Evolutionary conservation across 371 early-diverging fungal species (phyloP).

Genomic region (Nematocida minor): DNA sequence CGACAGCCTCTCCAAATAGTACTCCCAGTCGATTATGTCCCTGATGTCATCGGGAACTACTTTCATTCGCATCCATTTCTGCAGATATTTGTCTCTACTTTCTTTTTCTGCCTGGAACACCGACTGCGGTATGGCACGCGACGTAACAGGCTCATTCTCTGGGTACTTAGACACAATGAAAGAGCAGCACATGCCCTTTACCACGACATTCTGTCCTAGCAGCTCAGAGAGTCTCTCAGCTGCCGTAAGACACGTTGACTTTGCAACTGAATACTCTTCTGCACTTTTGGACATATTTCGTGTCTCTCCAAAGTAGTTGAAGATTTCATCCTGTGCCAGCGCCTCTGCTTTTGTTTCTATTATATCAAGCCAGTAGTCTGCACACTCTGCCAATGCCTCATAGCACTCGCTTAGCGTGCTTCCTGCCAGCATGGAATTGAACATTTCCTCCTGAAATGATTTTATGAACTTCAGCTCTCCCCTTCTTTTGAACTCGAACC

Average conservation of each 20-base stretch:
- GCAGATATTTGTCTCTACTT: slow-evolving; percentile 74
- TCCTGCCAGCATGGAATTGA: slow-evolving; percentile 82
- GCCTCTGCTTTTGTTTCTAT: slow-evolving; percentile 74
- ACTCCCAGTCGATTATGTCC: slow-evolving; percentile 91
- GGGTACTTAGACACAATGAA: slow-evolving; percentile 86
- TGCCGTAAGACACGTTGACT: slow-evolving; percentile 86
- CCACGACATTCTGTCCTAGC: slow-evolving; percentile 86
- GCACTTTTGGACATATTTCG: slow-evolving; percentile 87
- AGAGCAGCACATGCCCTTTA: slow-evolving; percentile 87
- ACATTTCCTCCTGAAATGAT: slow-evolving; percentile 87
- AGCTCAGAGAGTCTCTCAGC: slow-evolving; percentile 91
- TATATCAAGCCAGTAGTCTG: slow-evolving; percentile 89
- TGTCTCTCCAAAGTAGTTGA: slow-evolving; percentile 92
- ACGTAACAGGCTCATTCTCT: slow-evolving; percentile 76
- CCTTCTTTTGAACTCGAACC: slow-evolving; percentile 96
- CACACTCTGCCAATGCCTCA: slow-evolving; percentile 74
- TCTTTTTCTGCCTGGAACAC: slow-evolving; percentile 79
- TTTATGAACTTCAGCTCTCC: slow-evolving; percentile 97
- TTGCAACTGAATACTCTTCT: slow-evolving; percentile 80
- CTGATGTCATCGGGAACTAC: slow-evolving; percentile 72
- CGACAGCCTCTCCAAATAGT: slow-evolving; percentile 89
- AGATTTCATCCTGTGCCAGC: slow-evolving; percentile 78
- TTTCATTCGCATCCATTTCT: slow-evolving; percentile 74
- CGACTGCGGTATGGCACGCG: slow-evolving; percentile 87
- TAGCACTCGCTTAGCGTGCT: slow-evolving; percentile 81